Conservation (phyloP, 2,329 filamentous ascomycete species). For the Fusarium buxicola region DNA sequence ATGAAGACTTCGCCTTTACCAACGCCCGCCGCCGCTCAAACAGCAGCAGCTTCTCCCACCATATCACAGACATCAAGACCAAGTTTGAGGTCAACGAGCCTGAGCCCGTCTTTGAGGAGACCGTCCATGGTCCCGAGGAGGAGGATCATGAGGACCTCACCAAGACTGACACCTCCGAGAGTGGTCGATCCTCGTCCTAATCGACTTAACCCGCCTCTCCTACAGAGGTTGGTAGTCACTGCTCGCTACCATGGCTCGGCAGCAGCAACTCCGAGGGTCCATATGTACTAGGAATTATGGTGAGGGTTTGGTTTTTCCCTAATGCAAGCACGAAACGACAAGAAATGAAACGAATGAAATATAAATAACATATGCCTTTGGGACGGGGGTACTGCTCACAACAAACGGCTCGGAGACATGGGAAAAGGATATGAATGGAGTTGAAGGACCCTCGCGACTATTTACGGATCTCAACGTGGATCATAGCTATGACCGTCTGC, state of each 20-base stretch:
- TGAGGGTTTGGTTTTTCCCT: constrained; percentile 32
- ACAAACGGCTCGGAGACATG: constrained; percentile 14
- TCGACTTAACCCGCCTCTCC: constrained; percentile 51
- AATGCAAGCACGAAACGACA: constrained; percentile 44
- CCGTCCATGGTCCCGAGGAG: constrained; percentile 76
- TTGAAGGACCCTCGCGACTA: constrained; percentile 44
- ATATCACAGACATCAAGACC: constrained; percentile 86
- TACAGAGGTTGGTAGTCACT: constrained; percentile 38
- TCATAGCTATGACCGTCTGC: constrained; percentile 33
- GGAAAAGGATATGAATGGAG: constrained; percentile 35
- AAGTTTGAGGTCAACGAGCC: constrained; percentile 94
- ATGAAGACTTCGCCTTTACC: constrained; percentile 84
- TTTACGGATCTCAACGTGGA: constrained; percentile 43
- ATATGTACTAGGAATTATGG: constrained; percentile 36
- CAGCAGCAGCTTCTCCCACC: constrained; percentile 78
- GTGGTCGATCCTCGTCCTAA: constrained; percentile 65
- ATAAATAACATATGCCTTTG: constrained; percentile 19
- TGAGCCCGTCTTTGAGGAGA: constrained; percentile 93
- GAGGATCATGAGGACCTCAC: constrained; percentile 65
- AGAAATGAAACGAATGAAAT: constrained; percentile 42
- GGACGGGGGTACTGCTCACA: constrained; percentile 7
- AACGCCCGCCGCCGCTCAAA: constrained; percentile 94
- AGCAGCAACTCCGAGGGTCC: constrained; percentile 32
- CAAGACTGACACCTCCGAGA: constrained; percentile 71
- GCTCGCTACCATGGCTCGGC: constrained; percentile 47